Evolutionary conservation across 163 green algal genomes (phyloP), one percentile per base, ranked within the genome.

Genomic region (Chlamydomonas reinhardtii): DNA sequence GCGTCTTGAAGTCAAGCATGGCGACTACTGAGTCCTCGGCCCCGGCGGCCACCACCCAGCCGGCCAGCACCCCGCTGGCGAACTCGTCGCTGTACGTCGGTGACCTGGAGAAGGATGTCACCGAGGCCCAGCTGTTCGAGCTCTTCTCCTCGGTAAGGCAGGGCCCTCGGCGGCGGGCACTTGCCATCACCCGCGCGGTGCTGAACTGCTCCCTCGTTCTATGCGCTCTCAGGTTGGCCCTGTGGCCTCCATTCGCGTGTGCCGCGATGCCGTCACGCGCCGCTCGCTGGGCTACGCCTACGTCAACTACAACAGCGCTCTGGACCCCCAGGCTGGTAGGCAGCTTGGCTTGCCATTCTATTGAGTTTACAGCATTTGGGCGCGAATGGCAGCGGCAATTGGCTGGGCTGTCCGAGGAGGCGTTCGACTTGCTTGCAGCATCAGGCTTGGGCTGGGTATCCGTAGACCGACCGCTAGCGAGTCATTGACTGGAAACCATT

Each of bases 221-320:
- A 34, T 32, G 20, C 17, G 34, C 37, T 24, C n/a, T 61, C 95
- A 99, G 97, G 91, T 99, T 52, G 98, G 98, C 62, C 96, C 97
- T 27, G 97, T 99, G 48, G 96, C 96, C 34, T 99, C 97, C 83
- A 99, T 99, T 90, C 96, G 97, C 73, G 98, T 99, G 31, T 99
- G 98, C 95, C 96, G 98, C 27, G 97, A 99, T 89, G 94, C 98
- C n/a, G 96, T 99, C 20, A 99, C 98, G 32, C 93, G 98, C 73
- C 95, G 97, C 83, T 99, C 97, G 14, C 92, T 99, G 83, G 98
- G 98, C 84, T 99, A 99, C 88, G 97, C 98, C 16, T 99, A 99
- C 86, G 98, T 99, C 37, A 99, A 99, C 94, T 99, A 98, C 96
- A 99, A 99, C 93, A 93, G 88, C 76, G 89, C 92, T 20, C 74